These are phyloP conservation scores for Saccharomyces hybrid DNA, from an alignment of 1,139 yeast species.

Conservation along the genomic window DNA sequence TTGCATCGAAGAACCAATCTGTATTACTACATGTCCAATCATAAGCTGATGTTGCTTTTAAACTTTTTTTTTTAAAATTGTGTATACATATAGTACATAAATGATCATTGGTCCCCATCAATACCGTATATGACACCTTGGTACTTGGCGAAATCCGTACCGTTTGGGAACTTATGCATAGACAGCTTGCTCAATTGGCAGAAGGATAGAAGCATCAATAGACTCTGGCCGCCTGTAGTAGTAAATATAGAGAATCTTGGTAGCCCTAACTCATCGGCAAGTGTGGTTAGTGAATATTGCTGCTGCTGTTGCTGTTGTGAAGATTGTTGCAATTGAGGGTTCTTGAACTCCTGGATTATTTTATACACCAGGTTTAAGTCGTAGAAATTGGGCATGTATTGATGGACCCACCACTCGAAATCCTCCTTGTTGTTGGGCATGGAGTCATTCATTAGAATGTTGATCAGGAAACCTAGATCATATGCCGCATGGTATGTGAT, in stretches of 20 bases:
- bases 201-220: constrained; percentile 50
- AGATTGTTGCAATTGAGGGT: constrained; percentile 19
- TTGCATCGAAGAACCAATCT: neutral
- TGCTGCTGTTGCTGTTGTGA: constrained; percentile 16
- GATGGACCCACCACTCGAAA: constrained; percentile 61
- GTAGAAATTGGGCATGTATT: constrained; percentile 74
- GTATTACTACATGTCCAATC: neutral
- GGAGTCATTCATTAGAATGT: constrained; percentile 63
- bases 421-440: constrained; percentile 81
- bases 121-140: constrained; percentile 50
- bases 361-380: constrained; percentile 78
- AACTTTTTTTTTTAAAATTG: neutral
- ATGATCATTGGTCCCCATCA: constrained; percentile 15
- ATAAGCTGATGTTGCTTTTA: neutral
- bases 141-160: constrained; percentile 35
- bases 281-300: constrained; percentile 30
- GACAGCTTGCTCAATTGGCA: constrained; percentile 41
- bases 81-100: neutral
- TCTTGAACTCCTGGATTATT: constrained; percentile 33
- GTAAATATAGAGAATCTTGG: constrained; percentile 45
- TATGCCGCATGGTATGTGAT: constrained; percentile 90
- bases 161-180: constrained; percentile 32
- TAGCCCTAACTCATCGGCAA: constrained; percentile 51
- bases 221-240: constrained; percentile 41
- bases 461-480: constrained; percentile 82